These are phyloP conservation scores for Ascochyta koolunga DNA, from an alignment of 2,329 filamentous ascomycete genomes.

Conservation along the genomic window DNA sequence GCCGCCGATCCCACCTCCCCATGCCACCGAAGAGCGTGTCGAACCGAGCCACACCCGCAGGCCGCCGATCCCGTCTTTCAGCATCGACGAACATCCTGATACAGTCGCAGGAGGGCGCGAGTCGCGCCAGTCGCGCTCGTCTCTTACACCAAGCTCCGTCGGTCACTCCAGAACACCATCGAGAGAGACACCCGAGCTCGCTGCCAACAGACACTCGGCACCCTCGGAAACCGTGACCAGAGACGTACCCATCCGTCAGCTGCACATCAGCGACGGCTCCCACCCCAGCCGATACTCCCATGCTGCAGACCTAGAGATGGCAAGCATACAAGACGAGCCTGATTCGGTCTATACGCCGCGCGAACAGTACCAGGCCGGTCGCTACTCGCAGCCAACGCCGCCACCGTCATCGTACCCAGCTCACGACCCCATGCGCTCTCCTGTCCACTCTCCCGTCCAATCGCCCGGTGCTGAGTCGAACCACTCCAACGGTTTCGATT, in stretches of 20 bases:
- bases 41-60: conserved; percentile 24
- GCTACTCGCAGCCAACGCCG: conserved; percentile 31
- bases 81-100: conserved; percentile 39
- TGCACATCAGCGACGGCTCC: conserved; percentile 42
- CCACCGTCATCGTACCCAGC: conserved; percentile 31
- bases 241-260: conserved; percentile 43
- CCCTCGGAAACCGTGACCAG: conserved; percentile 36
- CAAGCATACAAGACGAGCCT: conserved; percentile 31
- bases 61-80: conserved; percentile 41
- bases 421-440: conserved; percentile 35
- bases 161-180: conserved; percentile 46
- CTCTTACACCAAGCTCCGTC: conserved; percentile 38
- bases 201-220: conserved; percentile 28
- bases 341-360: conserved; percentile 29
- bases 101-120: conserved; percentile 37
- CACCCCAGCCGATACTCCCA: conserved; percentile 43
- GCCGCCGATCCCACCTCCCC: conserved; percentile 33
- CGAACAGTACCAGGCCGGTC: conserved; percentile 28
- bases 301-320: conserved; percentile 38
- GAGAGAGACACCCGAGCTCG: conserved; percentile 41
- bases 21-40: conserved; percentile 17
- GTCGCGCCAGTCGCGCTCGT: conserved; percentile 44
- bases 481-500: conserved; percentile 39
- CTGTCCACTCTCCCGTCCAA: conserved; percentile 28
- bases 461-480: conserved; percentile 43